A percentile compares a stretch with the other conserved stretches of the same genome.
Evolutionary conservation across 305 asterid species (phyloP).

Genomic region (Lippia alba): DNA sequence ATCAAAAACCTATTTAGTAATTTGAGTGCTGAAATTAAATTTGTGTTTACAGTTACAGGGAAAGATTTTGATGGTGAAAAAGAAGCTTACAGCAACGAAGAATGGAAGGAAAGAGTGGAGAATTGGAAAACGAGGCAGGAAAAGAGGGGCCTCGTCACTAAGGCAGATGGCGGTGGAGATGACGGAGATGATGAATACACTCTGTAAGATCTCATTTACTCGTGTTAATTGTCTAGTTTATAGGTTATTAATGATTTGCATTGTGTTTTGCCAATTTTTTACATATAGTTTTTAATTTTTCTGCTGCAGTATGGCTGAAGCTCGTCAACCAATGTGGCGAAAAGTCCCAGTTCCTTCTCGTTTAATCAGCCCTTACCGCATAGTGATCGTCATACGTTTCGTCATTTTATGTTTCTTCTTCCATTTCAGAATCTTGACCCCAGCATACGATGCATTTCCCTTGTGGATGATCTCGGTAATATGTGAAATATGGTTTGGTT

Average conservation of each 20-base stretch:
- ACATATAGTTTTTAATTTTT: too few relatives aligned
- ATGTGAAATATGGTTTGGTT: conserved; percentile 85
- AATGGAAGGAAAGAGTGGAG: conserved; percentile 87
- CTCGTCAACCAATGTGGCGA: conserved; percentile 82
- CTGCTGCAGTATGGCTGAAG: conserved; percentile 68
- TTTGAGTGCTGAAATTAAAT: neutral
- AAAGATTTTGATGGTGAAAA: conserved; percentile 71
- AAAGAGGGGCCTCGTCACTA: conserved; percentile 65
- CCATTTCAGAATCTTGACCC: conserved; percentile 74
- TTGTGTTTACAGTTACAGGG: conserved; percentile 46
- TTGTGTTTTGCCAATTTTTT: neutral
- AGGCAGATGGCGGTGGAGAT: conserved; percentile 54
- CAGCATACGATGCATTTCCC: conserved; percentile 81
- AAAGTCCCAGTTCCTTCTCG: conserved; percentile 76
- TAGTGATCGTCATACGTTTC: conserved; percentile 70
- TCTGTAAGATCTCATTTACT: conserved; percentile 43
- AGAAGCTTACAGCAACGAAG: conserved; percentile 55
- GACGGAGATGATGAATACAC: conserved; percentile 61
- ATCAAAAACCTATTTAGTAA: neutral
- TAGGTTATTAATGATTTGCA: neutral
- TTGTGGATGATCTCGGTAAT: conserved; percentile 82
- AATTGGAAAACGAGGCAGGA: conserved; percentile 85
- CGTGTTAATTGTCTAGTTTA: neutral
- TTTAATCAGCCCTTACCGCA: conserved; percentile 76
- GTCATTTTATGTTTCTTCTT: conserved; percentile 69